Percentiles rank a stretch among this genome's conserved stretches.
phyloP scores from a whole-genome alignment of 2,329 filamentous ascomycete genomes.

The Penicillium sp. region DNA sequence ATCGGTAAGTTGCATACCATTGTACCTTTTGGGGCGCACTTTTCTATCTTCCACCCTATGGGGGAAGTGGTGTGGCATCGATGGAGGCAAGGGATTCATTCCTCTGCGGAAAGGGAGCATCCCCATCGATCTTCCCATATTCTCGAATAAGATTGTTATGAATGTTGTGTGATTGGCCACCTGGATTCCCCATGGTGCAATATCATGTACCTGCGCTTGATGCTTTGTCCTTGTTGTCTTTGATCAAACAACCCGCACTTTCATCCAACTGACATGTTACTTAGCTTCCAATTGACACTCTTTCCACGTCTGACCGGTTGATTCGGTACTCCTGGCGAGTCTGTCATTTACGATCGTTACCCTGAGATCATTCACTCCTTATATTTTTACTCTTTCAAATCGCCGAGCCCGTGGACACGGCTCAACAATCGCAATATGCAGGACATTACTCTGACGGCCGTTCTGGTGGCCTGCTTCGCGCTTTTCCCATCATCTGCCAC shows the following conservation, averaged over 20 bases:
- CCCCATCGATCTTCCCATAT: constrained; percentile 9
- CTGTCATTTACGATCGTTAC: constrained; percentile 7
- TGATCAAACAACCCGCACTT: constrained; percentile 4
- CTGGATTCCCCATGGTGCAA: constrained; percentile 11
- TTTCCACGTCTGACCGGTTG: constrained; percentile 14
- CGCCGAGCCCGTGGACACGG: constrained; percentile 12
- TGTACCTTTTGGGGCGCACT: neutral
- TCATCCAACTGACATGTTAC: constrained; percentile 2
- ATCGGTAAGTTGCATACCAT: constrained; percentile 21
- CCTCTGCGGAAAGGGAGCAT: constrained; percentile 13
- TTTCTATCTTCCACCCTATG: constrained; percentile 7
- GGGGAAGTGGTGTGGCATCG: constrained; percentile 1
- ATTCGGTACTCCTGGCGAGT: constrained; percentile 24
- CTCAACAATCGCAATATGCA: constrained; percentile 20
- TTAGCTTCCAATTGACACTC: constrained; percentile 7
- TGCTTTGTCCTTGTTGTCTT: constrained; percentile 1
- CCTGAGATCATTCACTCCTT: constrained; percentile 12
- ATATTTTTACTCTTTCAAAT: constrained; percentile 1
- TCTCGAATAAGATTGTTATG: constrained; percentile 12
- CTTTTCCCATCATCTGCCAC: constrained; percentile 42
- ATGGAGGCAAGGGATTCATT: constrained; percentile 24
- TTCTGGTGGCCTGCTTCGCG: constrained; percentile 28
- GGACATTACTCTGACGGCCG: constrained; percentile 17
- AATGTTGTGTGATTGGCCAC: constrained; percentile 13
- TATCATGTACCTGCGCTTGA: constrained; percentile 1